Evolutionary conservation across 2,329 filamentous ascomycete species (phyloP).

Genomic region (Pseudocercospora musae): DNA sequence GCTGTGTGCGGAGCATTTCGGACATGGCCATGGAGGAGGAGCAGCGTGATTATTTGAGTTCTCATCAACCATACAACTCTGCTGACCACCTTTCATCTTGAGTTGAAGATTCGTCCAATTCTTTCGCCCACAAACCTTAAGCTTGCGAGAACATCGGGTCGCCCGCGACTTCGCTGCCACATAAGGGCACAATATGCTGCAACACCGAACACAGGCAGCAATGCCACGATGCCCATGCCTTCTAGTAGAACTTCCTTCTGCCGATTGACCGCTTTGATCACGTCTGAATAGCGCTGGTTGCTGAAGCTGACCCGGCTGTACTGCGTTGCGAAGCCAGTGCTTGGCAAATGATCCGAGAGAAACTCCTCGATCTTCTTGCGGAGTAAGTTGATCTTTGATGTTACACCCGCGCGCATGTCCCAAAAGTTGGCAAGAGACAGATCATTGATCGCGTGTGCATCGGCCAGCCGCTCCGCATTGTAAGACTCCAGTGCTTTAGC

Average conservation of each 20-base stretch:
- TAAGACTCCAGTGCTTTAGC: conserved; percentile 65
- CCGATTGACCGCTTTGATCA: conserved; percentile 64
- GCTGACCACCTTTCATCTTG: conserved; percentile 2
- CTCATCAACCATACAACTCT: conserved; percentile 4
- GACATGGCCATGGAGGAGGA: too few relatives aligned
- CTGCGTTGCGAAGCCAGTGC: conserved; percentile 84
- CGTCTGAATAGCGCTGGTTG: conserved; percentile 84
- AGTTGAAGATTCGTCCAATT: conserved; percentile 13
- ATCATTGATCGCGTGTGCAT: conserved; percentile 88
- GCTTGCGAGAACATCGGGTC: conserved; percentile 11
- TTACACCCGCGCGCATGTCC: conserved; percentile 88
- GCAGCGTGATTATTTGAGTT: neutral
- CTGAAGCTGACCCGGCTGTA: conserved; percentile 91
- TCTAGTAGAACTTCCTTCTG: conserved; percentile 55
- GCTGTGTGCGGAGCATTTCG: neutral
- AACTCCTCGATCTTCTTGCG: conserved; percentile 85
- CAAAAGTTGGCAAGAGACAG: conserved; percentile 86
- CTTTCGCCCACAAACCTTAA: conserved; percentile 15
- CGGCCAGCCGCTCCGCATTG: conserved; percentile 67
- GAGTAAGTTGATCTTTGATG: conserved; percentile 70
- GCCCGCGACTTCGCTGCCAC: conserved; percentile 22
- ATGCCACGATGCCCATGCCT: conserved; percentile 49
- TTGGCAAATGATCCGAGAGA: conserved; percentile 71
- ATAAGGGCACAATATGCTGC: conserved; percentile 30
- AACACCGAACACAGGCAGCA: conserved; percentile 28